Conservation (phyloP, 345 rosid species). For the Turnera subulata region DNA sequence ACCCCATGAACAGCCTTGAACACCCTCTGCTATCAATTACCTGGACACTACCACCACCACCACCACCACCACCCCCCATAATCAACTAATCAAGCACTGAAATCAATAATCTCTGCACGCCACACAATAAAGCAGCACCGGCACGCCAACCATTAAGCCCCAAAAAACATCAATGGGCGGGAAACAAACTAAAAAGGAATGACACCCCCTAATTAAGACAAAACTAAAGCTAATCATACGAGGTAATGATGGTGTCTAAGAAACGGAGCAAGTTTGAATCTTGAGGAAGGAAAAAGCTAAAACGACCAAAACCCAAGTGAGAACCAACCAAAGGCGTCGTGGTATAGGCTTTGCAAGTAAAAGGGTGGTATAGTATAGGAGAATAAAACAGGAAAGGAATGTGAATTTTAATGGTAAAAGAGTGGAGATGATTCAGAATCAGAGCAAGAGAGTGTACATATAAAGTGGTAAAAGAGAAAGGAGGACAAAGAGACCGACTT, state of each 20-base stretch:
- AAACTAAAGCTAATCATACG: slow-evolving; percentile 1
- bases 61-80: slow-evolving; percentile 34
- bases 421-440: slow-evolving; percentile 13
- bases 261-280: not conserved
- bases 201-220: too few relatives aligned
- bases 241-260: not conserved
- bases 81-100: slow-evolving; percentile 11
- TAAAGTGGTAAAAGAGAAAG: not conserved
- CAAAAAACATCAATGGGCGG: slow-evolving; percentile 10
- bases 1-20: slow-evolving; percentile 62
- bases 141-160: not conserved
- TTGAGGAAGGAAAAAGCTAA: slow-evolving; percentile 8
- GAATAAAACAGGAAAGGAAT: slow-evolving; percentile 9
- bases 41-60: slow-evolving; percentile 36
- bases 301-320: not conserved
- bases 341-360: not conserved
- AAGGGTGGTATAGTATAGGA: not conserved
- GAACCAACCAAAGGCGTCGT: not conserved
- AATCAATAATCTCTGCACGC: too few relatives aligned
- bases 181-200: slow-evolving; percentile 1
- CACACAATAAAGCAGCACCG: slow-evolving; percentile 1
- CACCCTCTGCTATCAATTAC: slow-evolving; percentile 70
- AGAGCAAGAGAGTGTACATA: not conserved
- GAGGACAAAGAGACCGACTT: not conserved
- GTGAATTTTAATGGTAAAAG: slow-evolving; percentile 22